Base-by-base conservation (phyloP, 2,329 filamentous ascomycete genomes). In the Ramularia collo-cygni region DNA sequence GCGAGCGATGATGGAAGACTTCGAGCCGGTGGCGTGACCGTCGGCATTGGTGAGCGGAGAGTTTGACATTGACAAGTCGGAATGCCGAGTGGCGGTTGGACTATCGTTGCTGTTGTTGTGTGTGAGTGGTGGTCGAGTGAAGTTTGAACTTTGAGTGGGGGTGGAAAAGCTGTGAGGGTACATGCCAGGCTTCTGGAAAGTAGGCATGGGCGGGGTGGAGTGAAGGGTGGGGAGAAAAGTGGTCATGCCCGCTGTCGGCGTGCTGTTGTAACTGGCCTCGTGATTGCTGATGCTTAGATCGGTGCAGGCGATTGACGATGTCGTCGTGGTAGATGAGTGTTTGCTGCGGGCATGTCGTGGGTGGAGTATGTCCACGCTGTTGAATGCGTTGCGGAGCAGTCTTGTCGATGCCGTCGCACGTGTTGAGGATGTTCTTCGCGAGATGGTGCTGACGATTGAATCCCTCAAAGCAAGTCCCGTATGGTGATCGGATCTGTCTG, bases 131-230 rank as follows among this genome's bases (percentile, higher is more conserved):
- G 40, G 39, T n/a, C 27, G 10, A 13, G 15, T 31, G 14, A 17
- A 19, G 27, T 21, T 38, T 8, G 28, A 26, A 13, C 24, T 14
- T 14, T 35, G 35, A 16, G 31, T 24, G 10, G 35, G 36, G 12
- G 31, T 24, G 10, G 35, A 30, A 24, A 10, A 24, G 21, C 21
- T 10, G 10, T 10, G 21, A 24, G 21, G 21, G 21, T 33, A 16
- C 42, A 48, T 42, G 21, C 32, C 33, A n/a, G 51, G 51, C 41
- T 55, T 55, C 42, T 55, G 54, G 38, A 57, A 52, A 13, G 51
- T 55, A 4, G 54, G 54, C 52, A 57, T 55, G 6, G 54, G 54
- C 8, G 54, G 54, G 12, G 54, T 57, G 49, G 53, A 55, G 48
- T 52, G 36, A 9, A 57, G 42, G 31, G 55, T 53, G 8, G 54